Evolutionary conservation across 768 basidiomycete genomes (phyloP).

Genomic region (Mycena haematopus): DNA sequence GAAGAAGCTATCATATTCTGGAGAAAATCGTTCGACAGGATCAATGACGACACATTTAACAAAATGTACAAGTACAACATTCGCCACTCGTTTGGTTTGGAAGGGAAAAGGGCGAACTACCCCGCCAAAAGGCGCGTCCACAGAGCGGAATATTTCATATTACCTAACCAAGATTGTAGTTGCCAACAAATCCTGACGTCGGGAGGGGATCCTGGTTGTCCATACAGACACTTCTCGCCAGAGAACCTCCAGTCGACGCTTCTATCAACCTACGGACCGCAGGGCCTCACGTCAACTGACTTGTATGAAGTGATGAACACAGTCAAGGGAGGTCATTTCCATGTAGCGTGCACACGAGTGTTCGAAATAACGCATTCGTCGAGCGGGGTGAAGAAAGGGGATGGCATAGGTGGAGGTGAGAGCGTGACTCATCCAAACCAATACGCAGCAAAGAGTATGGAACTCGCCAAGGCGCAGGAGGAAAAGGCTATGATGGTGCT

Average conservation of each 20-base stretch:
- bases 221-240: slow-evolving; percentile 86
- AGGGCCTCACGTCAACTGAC: slow-evolving; percentile 70
- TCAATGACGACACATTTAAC: slow-evolving; percentile 95
- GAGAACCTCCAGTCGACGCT: slow-evolving; percentile 85
- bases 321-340: slow-evolving; percentile 84
- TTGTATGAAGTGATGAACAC: slow-evolving; percentile 82
- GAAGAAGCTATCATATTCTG: slow-evolving; percentile 95
- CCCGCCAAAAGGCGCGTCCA: slow-evolving; percentile 80
- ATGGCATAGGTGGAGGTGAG: slow-evolving; percentile 86
- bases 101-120: slow-evolving; percentile 95
- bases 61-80: slow-evolving; percentile 98
- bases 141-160: not conserved
- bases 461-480: slow-evolving; percentile 55
- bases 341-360: slow-evolving; percentile 96
- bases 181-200: slow-evolving; percentile 86
- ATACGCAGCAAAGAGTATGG: slow-evolving; percentile 77
- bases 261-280: slow-evolving; percentile 66
- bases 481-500: slow-evolving; percentile 54
- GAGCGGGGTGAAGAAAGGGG: slow-evolving; percentile 82
- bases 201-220: slow-evolving; percentile 86
- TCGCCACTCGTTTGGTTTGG: slow-evolving; percentile 91
- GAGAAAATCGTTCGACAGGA: slow-evolving; percentile 82
- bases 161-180: slow-evolving; percentile 48
- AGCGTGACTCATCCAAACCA: slow-evolving; percentile 95
- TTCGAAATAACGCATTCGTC: slow-evolving; percentile 90